Conservation (phyloP, 129 eudicot species). For the Escallonia herrerae region DNA sequence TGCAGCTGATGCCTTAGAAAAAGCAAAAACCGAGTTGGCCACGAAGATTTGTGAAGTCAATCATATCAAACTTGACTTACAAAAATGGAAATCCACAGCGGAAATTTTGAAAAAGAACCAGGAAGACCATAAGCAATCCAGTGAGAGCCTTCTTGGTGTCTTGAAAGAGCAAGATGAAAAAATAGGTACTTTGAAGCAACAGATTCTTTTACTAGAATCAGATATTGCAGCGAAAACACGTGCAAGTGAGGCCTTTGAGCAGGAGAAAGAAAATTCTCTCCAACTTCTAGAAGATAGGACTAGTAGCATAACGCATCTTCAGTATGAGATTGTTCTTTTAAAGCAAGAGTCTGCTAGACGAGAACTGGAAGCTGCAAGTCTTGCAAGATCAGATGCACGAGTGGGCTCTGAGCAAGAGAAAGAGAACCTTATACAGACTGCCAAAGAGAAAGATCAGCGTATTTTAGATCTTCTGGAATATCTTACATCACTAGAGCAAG, state of each 20-base stretch:
- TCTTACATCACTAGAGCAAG: constrained; percentile 12
- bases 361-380: constrained; percentile 12
- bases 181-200: constrained; percentile 30
- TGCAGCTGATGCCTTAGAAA: constrained; percentile 20
- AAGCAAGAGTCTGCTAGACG: constrained; percentile 20
- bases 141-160: constrained; percentile 19
- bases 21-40: constrained; percentile 20
- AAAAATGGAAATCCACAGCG: constrained; percentile 27
- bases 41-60: constrained; percentile 25
- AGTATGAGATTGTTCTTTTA: constrained; percentile 9
- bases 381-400: constrained; percentile 8
- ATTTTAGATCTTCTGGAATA: constrained; percentile 33
- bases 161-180: constrained; percentile 33
- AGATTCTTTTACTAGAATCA: constrained; percentile 26
- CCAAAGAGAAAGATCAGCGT: constrained; percentile 30
- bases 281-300: constrained; percentile 31
- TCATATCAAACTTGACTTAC: constrained; percentile 12
- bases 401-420: constrained; percentile 26
- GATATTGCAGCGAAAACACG: constrained; percentile 21
- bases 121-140: constrained; percentile 23
- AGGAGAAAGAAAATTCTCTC: constrained; percentile 28
- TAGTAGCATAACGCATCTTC: constrained; percentile 20
- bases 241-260: constrained; percentile 24
- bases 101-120: constrained; percentile 33
- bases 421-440: constrained; percentile 14